Conservation (phyloP, 2,329 filamentous ascomycete genomes). For the Hyphodiscus sp. region DNA sequence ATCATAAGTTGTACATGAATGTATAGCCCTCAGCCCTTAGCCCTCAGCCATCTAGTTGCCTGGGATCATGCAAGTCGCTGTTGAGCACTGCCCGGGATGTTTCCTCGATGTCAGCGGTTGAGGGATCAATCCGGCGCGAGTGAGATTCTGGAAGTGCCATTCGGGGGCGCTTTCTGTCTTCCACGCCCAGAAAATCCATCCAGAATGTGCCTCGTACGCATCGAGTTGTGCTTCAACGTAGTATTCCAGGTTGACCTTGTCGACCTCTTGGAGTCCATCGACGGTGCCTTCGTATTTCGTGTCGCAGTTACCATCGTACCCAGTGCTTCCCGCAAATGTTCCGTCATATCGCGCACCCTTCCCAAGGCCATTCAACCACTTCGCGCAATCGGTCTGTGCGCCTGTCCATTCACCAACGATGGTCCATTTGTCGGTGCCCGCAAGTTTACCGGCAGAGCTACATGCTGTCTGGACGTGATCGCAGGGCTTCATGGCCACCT, state of each 20-base stretch:
- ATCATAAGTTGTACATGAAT: not conserved
- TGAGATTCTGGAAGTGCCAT: constrained; percentile 36
- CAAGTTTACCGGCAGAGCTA: constrained; percentile 28
- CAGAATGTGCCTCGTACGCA: constrained; percentile 34
- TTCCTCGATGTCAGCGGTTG: constrained; percentile 30
- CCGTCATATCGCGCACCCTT: constrained; percentile 49
- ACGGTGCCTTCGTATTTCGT: constrained; percentile 42
- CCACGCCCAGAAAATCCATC: constrained; percentile 40
- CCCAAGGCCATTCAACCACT: constrained; percentile 49
- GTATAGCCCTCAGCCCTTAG: not conserved
- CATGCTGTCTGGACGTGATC: constrained; percentile 38
- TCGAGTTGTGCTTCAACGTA: constrained; percentile 40
- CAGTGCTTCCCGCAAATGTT: constrained; percentile 29
- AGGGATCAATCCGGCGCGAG: constrained; percentile 34
- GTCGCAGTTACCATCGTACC: constrained; percentile 32
- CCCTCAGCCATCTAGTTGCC: constrained; percentile 13
- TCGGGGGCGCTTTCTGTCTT: constrained; percentile 35
- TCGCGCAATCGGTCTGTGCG: constrained; percentile 37
- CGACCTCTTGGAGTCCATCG: constrained; percentile 29
- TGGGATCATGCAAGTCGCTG: constrained; percentile 22
- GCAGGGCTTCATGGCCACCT: constrained; percentile 32
- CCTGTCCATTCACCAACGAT: constrained; percentile 40
- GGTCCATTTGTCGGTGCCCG: constrained; percentile 29
- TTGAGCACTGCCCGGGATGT: constrained; percentile 24
- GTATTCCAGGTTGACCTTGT: constrained; percentile 32